Evolutionary conservation across 169 alveolate species (phyloP), one percentile per base, ranked within the genome.

Genomic region (Cryptosporidium parvum): DNA sequence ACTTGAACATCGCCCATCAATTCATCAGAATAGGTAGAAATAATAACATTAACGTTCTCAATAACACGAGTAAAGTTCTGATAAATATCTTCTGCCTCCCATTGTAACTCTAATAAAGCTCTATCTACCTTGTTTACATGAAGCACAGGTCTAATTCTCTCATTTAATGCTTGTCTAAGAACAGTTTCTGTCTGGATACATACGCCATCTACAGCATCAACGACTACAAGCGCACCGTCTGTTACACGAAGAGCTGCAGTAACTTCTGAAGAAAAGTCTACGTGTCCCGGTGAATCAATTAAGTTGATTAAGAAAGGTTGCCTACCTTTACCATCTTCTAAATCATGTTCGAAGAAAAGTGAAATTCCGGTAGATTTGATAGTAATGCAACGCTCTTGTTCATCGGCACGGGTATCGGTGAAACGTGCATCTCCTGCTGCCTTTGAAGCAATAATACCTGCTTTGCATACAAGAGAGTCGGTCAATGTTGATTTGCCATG

Each of bases 221-320:
- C 99, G 91, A 98, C 99, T 69, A 98, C 99, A 85, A 98, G 95
- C 39, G 99, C 99, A 91, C 99, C 99, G 92, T 98, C 99, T 42
- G 99, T 98, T 71, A 99, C 99, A 94, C 99, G 97, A 70, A 98
- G 96, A 42, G 99, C 99, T 35, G 99, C 99, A 9, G 99, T 98
- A 62, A 98, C 99, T 94, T 99, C 99, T 12, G 99, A 97, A 33
- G 99, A 96, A 97, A 99, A 99, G 95, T 99, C 99, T 75, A 99
- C 99, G 96, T 99, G 99, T 42, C 99, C 99, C 58, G 99, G 99
- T 12, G 99, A 98, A 91, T 99, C 99, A 93, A 99, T 98, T 86
- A 99, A 95, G 95, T 98, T 98, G 92, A 98, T 98, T 61, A 98
- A 96, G 93, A 95, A 98, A 53, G 98, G 97, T 87, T 94, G 96